Conservation (phyloP, 352 stramenopile species). For the Pythium insidiosum region DNA sequence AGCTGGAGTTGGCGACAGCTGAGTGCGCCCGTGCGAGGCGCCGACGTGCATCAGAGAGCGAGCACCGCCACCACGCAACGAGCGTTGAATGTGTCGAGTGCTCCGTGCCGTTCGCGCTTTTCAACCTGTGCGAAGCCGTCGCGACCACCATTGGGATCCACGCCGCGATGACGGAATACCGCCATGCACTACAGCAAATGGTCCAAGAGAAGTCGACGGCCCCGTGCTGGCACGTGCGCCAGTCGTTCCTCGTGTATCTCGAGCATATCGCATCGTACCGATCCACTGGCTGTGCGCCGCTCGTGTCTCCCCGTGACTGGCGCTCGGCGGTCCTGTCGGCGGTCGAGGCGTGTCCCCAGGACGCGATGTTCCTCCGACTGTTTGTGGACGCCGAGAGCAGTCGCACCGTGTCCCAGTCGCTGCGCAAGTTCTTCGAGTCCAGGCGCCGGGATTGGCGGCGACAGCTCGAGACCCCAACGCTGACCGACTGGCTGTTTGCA, state of each 20-base stretch:
- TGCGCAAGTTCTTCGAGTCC: constrained; percentile 48
- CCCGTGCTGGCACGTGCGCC: not conserved
- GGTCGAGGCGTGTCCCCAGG: constrained; percentile 29
- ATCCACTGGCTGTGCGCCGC: too few relatives aligned
- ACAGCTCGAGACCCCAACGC: constrained; percentile 49
- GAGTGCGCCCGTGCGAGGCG: constrained; percentile 9
- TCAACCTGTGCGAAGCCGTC: not conserved
- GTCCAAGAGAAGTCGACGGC: not conserved
- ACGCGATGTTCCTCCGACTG: constrained; percentile 50
- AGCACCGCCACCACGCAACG: not conserved
- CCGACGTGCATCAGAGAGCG: too few relatives aligned
- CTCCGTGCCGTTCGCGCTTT: not conserved
- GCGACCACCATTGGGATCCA: too few relatives aligned
- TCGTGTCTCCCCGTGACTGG: constrained; percentile 47
- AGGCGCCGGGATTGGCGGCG: constrained; percentile 34
- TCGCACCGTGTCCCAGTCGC: constrained; percentile 62
- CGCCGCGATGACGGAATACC: too few relatives aligned
- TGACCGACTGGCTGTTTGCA: constrained; percentile 71
- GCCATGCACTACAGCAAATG: not conserved
- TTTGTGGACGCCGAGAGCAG: constrained; percentile 67
- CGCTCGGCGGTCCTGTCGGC: constrained; percentile 24
- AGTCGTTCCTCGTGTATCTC: too few relatives aligned
- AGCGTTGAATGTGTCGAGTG: not conserved
- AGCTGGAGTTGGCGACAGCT: constrained; percentile 27
- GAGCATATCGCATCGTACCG: too few relatives aligned